Evolutionary conservation across 371 early-diverging fungal genomes (phyloP), one percentile per base, ranked within the genome.

Genomic region (Mucor ambiguus): DNA sequence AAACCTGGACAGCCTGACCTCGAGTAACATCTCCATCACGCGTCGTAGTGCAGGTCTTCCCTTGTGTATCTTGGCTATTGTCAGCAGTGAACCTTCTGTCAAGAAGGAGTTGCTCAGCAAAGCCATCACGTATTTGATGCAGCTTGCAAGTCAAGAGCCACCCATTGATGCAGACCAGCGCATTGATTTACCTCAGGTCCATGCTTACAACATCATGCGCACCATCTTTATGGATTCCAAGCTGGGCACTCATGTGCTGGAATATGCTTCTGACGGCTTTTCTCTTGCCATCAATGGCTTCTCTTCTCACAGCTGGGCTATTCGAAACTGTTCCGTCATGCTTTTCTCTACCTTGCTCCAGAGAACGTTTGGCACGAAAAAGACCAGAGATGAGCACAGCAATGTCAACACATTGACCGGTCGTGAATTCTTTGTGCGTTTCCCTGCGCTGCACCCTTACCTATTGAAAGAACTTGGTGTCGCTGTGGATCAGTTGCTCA

Each of bases 251-350:
- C 83, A 90, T 28, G 90, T 95, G 16, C 75, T 93, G 55, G 85
- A 91, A 24, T 92, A 90, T 70, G 80, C 92, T 18, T 90, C 90
- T 16, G 86, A 89, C 9, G 93, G 90, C 0, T 90, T 93, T 38
- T 85, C 88, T 9, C 77, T 95, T 33, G 86, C 93, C 32, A 90
- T 97, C 43, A 80, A 82, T 20, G 93, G 93, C 0, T 92, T 96
- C 61, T 88, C 90, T 7, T 96, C 95, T n/a, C 78, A 78, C 24
- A 88, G 89, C 52, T 96, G 96, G 92, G 95, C 96, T 18, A 89
- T 98, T 46, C 90, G 97, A 44, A 98, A 98, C 74, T 92, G 94
- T 58, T 90, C 94, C n/a, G 92, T 95, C 12, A 93, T 98, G 92
- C 71, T 98, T 61, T 97, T 93, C 74, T 90, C 96, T 7, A 86